Base-by-base conservation (phyloP, 2,329 filamentous ascomycete species). In the Ophiocordyceps camponoti-saundersi region DNA sequence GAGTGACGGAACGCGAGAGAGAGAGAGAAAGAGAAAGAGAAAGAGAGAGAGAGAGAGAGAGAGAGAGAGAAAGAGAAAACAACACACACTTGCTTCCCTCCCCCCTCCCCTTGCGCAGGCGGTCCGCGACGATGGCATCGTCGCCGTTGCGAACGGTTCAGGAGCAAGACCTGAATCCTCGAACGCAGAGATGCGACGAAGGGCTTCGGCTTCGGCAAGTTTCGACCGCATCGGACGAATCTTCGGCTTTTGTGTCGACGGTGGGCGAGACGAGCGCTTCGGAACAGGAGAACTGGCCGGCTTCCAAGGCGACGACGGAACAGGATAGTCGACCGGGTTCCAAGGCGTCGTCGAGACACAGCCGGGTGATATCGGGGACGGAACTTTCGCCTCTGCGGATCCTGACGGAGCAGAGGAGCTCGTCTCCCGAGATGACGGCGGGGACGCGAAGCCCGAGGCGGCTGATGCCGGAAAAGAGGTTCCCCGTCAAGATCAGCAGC, bases 361-460 rank as follows among this genome's bases (percentile, higher is more conserved):
- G 73, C 21, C 70, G 75, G 51, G 70, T 79, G 52, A 61, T 77
- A 46, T 76, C 75, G 32, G 74, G 75, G 48, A 69, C 62, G 48
- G 73, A 74, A 53, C 68, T 77, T 30, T 75, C 75, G 45, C 75
- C 75, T 39, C 65, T 79, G 34, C 75, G 74, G 62, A 74, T 79
- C 44, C 63, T 79, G 34, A 57, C 65, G 30, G 62, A 61, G 39
- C 59, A 61, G 49, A 54, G 51, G 50, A 45, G 51, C 47, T 42
- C 48, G 46, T 48, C 36, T 46, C 56, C 47, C 48, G 48, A 53
- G 42, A 58, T 54, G 56, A 58, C 46, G 56, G 58, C 46, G 56
- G 44, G 44, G 44, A 58, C 15, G 53, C 60, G 43, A 42, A 74
- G 67, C 53, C 69, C 73, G 26, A 62, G 70, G 48, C 73, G 68